Base-by-base conservation (phyloP, 768 basidiomycete species). In the Termitomyces sp. region DNA sequence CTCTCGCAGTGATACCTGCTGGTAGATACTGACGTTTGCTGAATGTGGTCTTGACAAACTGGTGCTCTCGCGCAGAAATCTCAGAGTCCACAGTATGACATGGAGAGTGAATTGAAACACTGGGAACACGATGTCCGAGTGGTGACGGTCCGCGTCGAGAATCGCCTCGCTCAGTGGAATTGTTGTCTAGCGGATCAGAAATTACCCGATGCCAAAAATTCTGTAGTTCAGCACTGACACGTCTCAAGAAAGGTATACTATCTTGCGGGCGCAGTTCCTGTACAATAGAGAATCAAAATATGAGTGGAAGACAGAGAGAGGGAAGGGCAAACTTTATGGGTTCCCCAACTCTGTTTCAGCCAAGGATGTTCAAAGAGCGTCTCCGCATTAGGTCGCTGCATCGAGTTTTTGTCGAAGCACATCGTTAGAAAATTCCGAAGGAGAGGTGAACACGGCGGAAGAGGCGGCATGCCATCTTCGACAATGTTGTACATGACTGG, bases 401-500 rank as follows among this genome's bases (percentile, higher is more conserved):
- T 64, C 15, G 96, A 93, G 60, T 96, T 84, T 71, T 98, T 98
- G 66, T 88, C 71, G 72, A 99, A 97, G 68, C 96, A 99, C 60
- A 80, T 77, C n/a, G 68, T 77, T 19, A 99, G 71, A 69, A 98
- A 98, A 66, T 92, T 84, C 54, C 77, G 71, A 15, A 98, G 77
- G 21, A 83, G 76, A n/a, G 79, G 77, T 3, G 94, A 87, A 11
- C 77, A 82, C 15, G 86, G 83, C 0, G 96, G 96, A 42, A 97
- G 70, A 2, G 92, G 92, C 28, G 96, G 95, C 75, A 82, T 85
- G 8, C 82, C 82, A 63, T 97, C 94, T 64, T 97, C 95, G 26
- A 99, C 96, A 65, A 99, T 98, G 26, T 88, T 88, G 75, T 93
- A 99, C 90, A 99, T 95, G 51, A 98, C 96, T 52, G 54, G 66